Evolutionary conservation across 2,329 filamentous ascomycete genomes (phyloP).

Genomic region (Aspergillus sclerotialis): DNA sequence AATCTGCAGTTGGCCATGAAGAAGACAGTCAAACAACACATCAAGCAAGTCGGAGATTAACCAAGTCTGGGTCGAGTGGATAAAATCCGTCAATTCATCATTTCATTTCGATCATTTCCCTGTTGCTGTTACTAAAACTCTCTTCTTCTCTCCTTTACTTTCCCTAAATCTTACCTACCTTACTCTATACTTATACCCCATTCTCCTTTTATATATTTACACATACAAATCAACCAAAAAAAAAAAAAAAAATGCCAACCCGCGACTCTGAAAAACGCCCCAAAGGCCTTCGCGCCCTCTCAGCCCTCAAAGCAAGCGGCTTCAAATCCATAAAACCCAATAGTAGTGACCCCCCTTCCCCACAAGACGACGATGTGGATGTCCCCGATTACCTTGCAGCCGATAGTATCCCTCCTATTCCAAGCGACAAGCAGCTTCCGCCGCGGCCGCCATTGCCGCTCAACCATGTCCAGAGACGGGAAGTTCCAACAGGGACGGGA

Average conservation of each 20-base stretch:
- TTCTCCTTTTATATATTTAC: slow-evolving; percentile 1
- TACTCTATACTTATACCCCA: slow-evolving; percentile 4
- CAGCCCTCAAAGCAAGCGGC: slow-evolving; percentile 24
- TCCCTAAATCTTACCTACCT: no score
- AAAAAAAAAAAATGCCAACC: slow-evolving; percentile 18
- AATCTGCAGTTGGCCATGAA: no score
- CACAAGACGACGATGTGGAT: not conserved
- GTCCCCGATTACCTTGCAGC: not conserved
- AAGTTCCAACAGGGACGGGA: no score
- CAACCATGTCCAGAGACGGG: not conserved
- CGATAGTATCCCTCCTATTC: not conserved
- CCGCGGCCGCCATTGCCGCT: not conserved
- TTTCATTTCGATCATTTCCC: slow-evolving; percentile 1
- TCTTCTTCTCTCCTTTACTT: not conserved
- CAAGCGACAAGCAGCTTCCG: slow-evolving; percentile 7
- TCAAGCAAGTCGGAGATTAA: slow-evolving; percentile 11
- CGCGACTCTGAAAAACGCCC: slow-evolving; percentile 29
- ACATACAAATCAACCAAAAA: slow-evolving; percentile 5
- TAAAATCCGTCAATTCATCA: not conserved
- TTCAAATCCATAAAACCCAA: not conserved
- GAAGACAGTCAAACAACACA: no score
- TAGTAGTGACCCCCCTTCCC: not conserved
- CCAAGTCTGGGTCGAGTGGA: slow-evolving; percentile 3
- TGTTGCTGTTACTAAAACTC: not conserved
- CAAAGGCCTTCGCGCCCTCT: slow-evolving; percentile 24